Conservation (phyloP, 2,329 filamentous ascomycete genomes). For the Rhinocladiella mackenziei region DNA sequence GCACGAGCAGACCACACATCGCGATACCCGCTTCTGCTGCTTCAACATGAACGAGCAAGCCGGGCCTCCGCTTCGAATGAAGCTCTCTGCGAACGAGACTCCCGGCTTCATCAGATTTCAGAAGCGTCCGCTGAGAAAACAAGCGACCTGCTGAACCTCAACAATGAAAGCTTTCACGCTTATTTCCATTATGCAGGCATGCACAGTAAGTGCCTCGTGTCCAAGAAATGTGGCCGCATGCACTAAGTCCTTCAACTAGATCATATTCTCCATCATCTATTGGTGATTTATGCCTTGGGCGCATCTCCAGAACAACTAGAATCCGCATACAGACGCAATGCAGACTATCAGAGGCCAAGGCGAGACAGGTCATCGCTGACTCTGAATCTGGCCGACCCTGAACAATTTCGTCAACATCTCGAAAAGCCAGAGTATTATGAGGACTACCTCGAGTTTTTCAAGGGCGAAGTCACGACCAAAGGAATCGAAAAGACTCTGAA, state of each 20-base stretch:
- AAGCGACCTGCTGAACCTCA: background rate
- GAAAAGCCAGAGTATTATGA: slow-evolving; percentile 63
- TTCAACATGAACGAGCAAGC: too few species aligned
- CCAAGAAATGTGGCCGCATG: too few species aligned
- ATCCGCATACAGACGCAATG: slow-evolving; percentile 62
- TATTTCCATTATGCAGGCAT: background rate
- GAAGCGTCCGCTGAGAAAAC: slow-evolving; percentile 2
- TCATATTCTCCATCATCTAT: slow-evolving; percentile 14
- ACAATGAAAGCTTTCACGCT: background rate
- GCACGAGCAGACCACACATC: too few species aligned
- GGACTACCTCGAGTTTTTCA: slow-evolving; percentile 73
- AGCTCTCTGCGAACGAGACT: too few species aligned
- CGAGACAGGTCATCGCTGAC: slow-evolving; percentile 40
- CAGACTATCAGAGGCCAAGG: slow-evolving; percentile 59
- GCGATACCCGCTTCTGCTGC: too few species aligned
- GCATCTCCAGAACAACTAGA: slow-evolving; percentile 57
- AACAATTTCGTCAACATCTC: slow-evolving; percentile 55
- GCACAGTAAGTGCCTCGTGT: too few species aligned
- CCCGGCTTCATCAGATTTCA: too few species aligned
- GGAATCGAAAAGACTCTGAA: slow-evolving; percentile 35
- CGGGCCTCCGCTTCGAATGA: too few species aligned
- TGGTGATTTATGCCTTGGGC: slow-evolving; percentile 53
- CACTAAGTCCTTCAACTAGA: too few species aligned
- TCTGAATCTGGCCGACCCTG: slow-evolving; percentile 50
- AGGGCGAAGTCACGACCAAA: slow-evolving; percentile 60